These are phyloP conservation scores for Picea abies DNA, from an alignment of 83 land plant species.

Conservation along the genomic window DNA sequence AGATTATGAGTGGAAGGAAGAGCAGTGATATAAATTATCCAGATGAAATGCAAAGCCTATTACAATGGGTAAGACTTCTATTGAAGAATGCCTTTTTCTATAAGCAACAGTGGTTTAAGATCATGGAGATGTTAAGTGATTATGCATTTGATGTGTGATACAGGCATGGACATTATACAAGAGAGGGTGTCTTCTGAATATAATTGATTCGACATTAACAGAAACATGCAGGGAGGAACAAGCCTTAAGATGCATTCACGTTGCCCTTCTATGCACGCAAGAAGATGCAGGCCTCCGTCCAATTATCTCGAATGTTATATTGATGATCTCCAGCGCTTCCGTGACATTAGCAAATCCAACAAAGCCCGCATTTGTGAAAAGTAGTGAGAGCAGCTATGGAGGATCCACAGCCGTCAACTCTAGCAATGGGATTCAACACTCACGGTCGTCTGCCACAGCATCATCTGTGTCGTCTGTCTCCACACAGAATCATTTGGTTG, in stretches of 20 bases:
- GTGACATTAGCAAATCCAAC: neutral
- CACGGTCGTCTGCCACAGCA: too few species aligned
- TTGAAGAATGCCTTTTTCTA: too few species aligned
- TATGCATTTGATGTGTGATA: neutral
- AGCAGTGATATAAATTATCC: neutral
- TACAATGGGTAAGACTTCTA: too few species aligned
- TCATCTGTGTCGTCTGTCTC: too few species aligned
- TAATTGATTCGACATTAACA: neutral
- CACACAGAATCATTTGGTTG: too few species aligned
- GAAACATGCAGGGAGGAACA: neutral
- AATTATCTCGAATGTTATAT: neutral
- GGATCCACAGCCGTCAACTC: too few species aligned
- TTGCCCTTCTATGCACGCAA: slow-evolving; percentile 9
- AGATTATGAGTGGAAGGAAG: neutral
- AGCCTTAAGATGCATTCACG: neutral
- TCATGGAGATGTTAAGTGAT: too few species aligned
- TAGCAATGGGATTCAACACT: too few species aligned
- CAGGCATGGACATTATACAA: neutral
- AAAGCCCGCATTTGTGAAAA: neutral
- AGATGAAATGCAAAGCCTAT: neutral
- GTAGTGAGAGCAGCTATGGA: too few species aligned
- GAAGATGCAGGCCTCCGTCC: neutral
- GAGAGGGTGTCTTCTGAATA: neutral
- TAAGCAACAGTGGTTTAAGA: too few species aligned
- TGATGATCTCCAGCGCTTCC: slow-evolving; percentile 5